Evolutionary conservation across 352 stramenopile genomes (phyloP).

Genomic region (Thalassiosira livingstoniorum): DNA sequence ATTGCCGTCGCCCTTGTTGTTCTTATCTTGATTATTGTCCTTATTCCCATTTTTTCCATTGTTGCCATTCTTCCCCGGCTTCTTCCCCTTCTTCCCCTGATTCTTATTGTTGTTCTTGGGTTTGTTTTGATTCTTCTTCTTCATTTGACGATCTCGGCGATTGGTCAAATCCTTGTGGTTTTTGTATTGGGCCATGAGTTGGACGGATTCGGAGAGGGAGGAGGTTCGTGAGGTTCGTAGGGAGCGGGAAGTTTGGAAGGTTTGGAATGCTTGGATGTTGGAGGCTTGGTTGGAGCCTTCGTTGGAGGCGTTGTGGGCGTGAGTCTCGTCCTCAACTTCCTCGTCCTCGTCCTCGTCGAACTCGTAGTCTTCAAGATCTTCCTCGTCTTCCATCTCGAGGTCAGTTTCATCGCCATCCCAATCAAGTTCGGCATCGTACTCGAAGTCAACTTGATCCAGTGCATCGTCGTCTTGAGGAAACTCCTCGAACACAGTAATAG

Average conservation of each 20-base stretch:
- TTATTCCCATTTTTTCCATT: constrained; percentile 25
- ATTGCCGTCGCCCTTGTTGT: constrained; percentile 33
- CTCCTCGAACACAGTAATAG: too few relatives aligned
- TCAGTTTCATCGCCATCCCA: neutral
- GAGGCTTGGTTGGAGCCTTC: neutral
- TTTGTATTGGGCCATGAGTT: too few relatives aligned
- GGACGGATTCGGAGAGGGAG: constrained; percentile 3
- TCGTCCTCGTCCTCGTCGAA: neutral
- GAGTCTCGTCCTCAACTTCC: neutral
- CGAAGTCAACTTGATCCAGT: neutral
- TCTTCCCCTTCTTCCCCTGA: constrained; percentile 3
- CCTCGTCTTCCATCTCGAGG: neutral
- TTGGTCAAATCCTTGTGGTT: too few relatives aligned
- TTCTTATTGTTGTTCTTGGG: constrained; percentile 34
- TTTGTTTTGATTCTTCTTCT: constrained; percentile 7
- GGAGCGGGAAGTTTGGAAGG: neutral
- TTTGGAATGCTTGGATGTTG: neutral
- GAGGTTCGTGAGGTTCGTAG: neutral
- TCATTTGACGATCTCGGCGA: neutral
- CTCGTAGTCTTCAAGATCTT: constrained; percentile 8
- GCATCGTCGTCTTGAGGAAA: neutral
- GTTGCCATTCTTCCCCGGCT: constrained; percentile 27
- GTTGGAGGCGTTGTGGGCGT: neutral
- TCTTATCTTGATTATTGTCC: constrained; percentile 4
- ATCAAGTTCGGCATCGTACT: neutral